Conservation (phyloP, 2,329 filamentous ascomycete species). For the Hypoxylon sp. region DNA sequence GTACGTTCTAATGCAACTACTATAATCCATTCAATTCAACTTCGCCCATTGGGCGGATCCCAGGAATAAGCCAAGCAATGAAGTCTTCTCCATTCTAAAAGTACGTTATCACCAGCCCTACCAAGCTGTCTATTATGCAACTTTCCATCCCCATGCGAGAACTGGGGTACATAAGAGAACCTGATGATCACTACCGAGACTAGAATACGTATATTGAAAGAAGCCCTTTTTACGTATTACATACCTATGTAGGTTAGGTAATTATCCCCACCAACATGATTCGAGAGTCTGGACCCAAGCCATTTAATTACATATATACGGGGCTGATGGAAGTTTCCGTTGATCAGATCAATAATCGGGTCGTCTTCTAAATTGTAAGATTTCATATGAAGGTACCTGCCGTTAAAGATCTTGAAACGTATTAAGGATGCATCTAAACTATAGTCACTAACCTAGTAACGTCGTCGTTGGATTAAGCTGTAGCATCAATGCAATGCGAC, state of each 20-base stretch:
- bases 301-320: too few species aligned
- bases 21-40: neutral
- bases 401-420: neutral
- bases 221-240: too few species aligned
- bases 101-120: neutral
- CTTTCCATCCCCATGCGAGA: neutral
- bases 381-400: too few species aligned
- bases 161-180: neutral
- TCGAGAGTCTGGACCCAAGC: too few species aligned
- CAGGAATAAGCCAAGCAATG: neutral
- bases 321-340: neutral
- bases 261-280: neutral
- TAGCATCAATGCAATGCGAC: conserved; percentile 34
- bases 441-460: neutral
- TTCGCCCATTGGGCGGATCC: neutral
- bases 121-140: neutral
- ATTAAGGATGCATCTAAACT: neutral
- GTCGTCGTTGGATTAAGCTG: conserved; percentile 36
- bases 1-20: too few species aligned
- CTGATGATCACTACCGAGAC: neutral
- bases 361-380: neutral
- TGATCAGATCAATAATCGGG: neutral
- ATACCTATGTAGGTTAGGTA: too few species aligned
- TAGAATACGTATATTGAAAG: too few species aligned
- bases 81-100: neutral